Base-by-base conservation (phyloP, 495 filamentous ascomycete genomes). In the Penicillium coffeae region DNA sequence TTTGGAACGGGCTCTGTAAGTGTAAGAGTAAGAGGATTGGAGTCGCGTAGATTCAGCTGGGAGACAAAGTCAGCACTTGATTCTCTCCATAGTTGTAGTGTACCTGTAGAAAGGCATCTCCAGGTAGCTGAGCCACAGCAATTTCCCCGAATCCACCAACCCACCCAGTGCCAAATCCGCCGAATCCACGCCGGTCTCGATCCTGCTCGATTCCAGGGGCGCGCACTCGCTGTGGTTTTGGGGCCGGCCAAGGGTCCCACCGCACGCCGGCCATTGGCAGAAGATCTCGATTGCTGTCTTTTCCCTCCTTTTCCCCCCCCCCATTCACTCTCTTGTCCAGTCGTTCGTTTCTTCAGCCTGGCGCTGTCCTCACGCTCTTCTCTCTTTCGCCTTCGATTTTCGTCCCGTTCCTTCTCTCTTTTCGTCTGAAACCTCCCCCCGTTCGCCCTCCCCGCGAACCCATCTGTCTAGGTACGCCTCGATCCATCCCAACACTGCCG, bases 301-400 rank as follows among this genome's bases (percentile, higher is more conserved):
- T 50, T 50, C 61, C 48, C 54, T 54, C 51, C 39, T 50, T 48
- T 43, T 60, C 37, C 27, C 38, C 42, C 45, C 39, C 47, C 21
- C 42, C 52, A 48, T 35, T 43, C 37, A 41, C 48, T 21, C 47
- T 27, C 46, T 47, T 44, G 33, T 38, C 43, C 44, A 50, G 25
- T 42, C 43, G 33, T 56, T 58, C 50, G 35, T 47, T 54, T 51
- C 46, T 57, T 47, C 51, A 50, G 54, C 51, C 54, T 58, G 55
- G 55, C 46, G 55, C 55, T 58, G 54, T 54, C 45, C 40, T 53
- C 38, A 20, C 46, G 37, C 44, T 64, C 50, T 55, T 37, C 53
- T 59, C 47, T 46, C 10, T 47, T 48, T 49, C 52, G 14, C 47
- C 56, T 42, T 20, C 33, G 41, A 42, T 30, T 34, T 35, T 50